Percentiles rank a stretch among this genome's conserved stretches.
Evolutionary conservation across 805 yeast genomes (phyloP).

Genomic region (Schizosaccharomyces osmophilus): DNA sequence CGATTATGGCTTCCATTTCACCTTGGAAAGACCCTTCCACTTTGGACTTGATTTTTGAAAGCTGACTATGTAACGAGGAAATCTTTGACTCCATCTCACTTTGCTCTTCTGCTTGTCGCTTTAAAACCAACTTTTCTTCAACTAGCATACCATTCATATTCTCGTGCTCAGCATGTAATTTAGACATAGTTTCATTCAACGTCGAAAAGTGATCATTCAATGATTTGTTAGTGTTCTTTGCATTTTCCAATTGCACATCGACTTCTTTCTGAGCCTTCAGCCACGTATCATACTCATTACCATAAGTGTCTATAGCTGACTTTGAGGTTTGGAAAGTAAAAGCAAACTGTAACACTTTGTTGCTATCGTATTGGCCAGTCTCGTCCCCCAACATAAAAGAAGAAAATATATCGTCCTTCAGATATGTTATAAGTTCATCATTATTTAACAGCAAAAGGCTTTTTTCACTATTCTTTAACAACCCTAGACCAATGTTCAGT

Average conservation of each 20-base stretch:
- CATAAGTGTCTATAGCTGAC: constrained; percentile 41
- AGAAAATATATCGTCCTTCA: constrained; percentile 60
- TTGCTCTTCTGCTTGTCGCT: constrained; percentile 54
- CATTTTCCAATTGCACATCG: constrained; percentile 31
- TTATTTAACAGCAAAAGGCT: constrained; percentile 37
- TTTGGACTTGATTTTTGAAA: constrained; percentile 7
- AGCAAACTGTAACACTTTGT: constrained; percentile 44
- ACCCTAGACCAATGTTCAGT: constrained; percentile 52
- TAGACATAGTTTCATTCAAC: constrained; percentile 42
- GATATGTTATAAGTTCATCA: constrained; percentile 50
- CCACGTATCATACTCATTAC: constrained; percentile 52
- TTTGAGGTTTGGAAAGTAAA: constrained; percentile 53
- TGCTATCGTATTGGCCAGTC: neutral
- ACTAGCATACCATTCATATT: constrained; percentile 74
- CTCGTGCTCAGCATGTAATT: constrained; percentile 60
- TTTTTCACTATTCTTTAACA: constrained; percentile 45
- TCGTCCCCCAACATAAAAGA: constrained; percentile 23
- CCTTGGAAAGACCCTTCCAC: constrained; percentile 13
- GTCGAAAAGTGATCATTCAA: constrained; percentile 48
- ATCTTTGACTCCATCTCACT: constrained; percentile 29
- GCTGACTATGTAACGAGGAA: constrained; percentile 19
- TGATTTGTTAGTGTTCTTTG: constrained; percentile 43
- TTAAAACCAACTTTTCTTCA: constrained; percentile 47
- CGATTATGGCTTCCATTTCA: constrained; percentile 36
- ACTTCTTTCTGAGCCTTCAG: constrained; percentile 41